Evolutionary conservation across 1,139 yeast genomes (phyloP).

Genomic region (Scheffersomyces insectosa): DNA sequence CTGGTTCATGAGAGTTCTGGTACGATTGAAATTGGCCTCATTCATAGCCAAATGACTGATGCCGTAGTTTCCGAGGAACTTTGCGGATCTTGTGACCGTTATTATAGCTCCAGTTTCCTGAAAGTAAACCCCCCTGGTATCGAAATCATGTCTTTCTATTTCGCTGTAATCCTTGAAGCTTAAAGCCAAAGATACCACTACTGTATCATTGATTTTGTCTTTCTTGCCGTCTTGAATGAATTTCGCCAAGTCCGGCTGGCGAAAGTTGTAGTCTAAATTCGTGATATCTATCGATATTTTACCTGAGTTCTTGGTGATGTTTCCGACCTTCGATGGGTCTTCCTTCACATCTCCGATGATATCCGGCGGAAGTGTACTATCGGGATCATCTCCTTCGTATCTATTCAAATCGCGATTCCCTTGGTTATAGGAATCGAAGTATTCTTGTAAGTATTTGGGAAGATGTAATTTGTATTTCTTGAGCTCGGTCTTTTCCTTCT

Average conservation of each 20-base stretch:
- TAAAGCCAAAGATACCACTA: slow-evolving; percentile 26
- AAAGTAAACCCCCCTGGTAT: slow-evolving; percentile 68
- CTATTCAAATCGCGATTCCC: slow-evolving; percentile 9
- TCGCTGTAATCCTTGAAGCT: slow-evolving; percentile 42
- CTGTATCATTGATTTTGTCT: slow-evolving; percentile 31
- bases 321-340: slow-evolving; percentile 23
- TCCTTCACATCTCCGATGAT: too few relatives aligned
- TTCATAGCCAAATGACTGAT: slow-evolving; percentile 58
- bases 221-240: slow-evolving; percentile 11
- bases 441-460: slow-evolving; percentile 46
- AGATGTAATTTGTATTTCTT: slow-evolving; percentile 23
- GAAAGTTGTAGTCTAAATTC: slow-evolving; percentile 25
- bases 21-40: slow-evolving; percentile 43
- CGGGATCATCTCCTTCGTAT: slow-evolving; percentile 28
- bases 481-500: slow-evolving; percentile 14
- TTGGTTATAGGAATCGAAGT: slow-evolving; percentile 29
- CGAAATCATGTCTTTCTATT: slow-evolving; percentile 43
- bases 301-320: slow-evolving; percentile 29
- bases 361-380: slow-evolving; percentile 8
- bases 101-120: slow-evolving; percentile 69
- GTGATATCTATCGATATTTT: slow-evolving; percentile 23
- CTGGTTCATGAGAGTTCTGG: slow-evolving; percentile 36
- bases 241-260: slow-evolving; percentile 19
- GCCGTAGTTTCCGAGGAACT: slow-evolving; percentile 66
- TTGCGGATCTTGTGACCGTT: slow-evolving; percentile 65